These are phyloP conservation scores for Malania oleifera DNA, from an alignment of 164 flowering plant species.

Conservation along the genomic window DNA sequence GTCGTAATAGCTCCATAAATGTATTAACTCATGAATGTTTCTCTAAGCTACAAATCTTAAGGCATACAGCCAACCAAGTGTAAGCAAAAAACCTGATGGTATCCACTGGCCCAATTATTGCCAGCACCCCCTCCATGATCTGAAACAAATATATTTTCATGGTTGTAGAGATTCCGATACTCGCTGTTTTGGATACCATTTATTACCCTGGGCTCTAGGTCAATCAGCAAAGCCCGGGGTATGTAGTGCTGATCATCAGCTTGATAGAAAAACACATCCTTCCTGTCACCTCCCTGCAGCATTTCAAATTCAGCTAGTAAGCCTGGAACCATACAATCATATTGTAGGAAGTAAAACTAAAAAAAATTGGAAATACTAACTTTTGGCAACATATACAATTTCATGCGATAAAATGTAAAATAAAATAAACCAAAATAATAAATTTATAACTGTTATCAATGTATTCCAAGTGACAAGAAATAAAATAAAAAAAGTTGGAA, in stretches of 20 bases:
- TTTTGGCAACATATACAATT: too few relatives aligned
- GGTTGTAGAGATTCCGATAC: constrained; percentile 91
- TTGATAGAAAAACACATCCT: constrained; percentile 99
- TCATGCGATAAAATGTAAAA: too few relatives aligned
- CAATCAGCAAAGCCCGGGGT: constrained; percentile 88
- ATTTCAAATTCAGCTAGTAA: constrained; percentile 6
- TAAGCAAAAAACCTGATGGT: constrained; percentile 58
- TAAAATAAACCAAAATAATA: too few relatives aligned
- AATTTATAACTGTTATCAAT: too few relatives aligned
- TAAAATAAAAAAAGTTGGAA: too few relatives aligned
- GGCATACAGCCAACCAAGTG: too few relatives aligned
- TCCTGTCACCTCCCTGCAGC: constrained; percentile 94
- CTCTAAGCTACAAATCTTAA: too few relatives aligned
- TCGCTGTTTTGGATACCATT: constrained; percentile 96
- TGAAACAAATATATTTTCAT: constrained; percentile 84
- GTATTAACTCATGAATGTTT: too few relatives aligned
- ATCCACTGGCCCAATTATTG: constrained; percentile 99
- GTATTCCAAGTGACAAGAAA: too few relatives aligned
- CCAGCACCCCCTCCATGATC: constrained; percentile 99
- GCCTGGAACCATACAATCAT: background rate
- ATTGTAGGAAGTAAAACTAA: too few relatives aligned
- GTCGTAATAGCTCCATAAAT: too few relatives aligned
- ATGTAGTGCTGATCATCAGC: constrained; percentile 99
- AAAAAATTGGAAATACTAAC: too few relatives aligned
- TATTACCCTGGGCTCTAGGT: constrained; percentile 96